Evolutionary conservation across 257 asterid genomes (phyloP).

Genomic region (Solanum tacnaense): DNA sequence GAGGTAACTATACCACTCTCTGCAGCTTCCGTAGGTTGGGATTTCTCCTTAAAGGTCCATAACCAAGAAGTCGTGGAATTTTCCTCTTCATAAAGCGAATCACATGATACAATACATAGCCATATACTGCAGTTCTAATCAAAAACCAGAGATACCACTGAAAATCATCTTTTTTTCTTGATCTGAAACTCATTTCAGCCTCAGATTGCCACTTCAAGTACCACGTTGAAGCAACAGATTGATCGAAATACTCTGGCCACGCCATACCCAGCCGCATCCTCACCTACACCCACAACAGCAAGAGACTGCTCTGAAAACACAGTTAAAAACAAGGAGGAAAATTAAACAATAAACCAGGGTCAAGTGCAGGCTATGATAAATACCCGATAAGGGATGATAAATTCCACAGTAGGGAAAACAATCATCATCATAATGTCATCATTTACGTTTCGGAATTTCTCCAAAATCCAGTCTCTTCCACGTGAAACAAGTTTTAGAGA

Average conservation of each 20-base stretch:
- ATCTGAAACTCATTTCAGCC: conserved; percentile 52
- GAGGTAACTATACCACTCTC: conserved; percentile 57
- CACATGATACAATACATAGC: conserved; percentile 44
- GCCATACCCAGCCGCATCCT: conserved; percentile 90
- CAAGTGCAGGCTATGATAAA: conserved; percentile 3
- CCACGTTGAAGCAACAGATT: conserved; percentile 67
- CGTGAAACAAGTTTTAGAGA: conserved; percentile 27
- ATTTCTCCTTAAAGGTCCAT: conserved; percentile 59
- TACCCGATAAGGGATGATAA: conserved; percentile 79
- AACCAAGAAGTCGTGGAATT: conserved; percentile 68
- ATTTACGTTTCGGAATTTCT: conserved; percentile 34
- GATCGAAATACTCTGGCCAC: conserved; percentile 81
- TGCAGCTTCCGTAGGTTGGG: conserved; percentile 66
- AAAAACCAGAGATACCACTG: conserved; percentile 81
- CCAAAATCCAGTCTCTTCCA: conserved; percentile 39
- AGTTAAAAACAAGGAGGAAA: background rate
- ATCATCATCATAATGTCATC: conserved; percentile 82
- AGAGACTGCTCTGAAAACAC: conserved; percentile 1
- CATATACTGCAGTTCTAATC: conserved; percentile 54
- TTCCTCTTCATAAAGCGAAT: conserved; percentile 54
- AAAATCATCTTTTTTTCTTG: conserved; percentile 48
- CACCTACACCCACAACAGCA: conserved; percentile 29
- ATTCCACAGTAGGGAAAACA: conserved; percentile 74
- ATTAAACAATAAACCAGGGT: background rate
- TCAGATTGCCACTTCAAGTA: conserved; percentile 83